Conservation (phyloP, 2,329 filamentous ascomycete species). For the Colletotrichum sansevieriae region DNA sequence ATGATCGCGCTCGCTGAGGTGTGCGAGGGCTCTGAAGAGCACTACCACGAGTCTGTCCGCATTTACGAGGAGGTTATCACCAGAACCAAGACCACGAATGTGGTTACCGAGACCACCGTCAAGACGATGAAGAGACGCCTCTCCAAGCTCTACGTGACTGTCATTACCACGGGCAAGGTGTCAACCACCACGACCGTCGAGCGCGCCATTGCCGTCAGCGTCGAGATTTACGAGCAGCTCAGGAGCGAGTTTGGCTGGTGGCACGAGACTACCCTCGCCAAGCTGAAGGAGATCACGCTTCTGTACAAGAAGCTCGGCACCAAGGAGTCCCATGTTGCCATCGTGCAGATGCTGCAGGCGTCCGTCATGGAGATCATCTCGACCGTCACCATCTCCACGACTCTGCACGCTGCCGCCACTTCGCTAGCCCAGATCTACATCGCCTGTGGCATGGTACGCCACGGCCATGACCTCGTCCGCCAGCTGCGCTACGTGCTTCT, state of each 20-base stretch:
- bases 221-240: too few relatives aligned
- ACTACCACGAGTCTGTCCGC: slow-evolving; percentile 58
- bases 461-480: slow-evolving; percentile 53
- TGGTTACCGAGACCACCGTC: slow-evolving; percentile 52
- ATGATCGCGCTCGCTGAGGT: slow-evolving; percentile 57
- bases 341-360: too few relatives aligned
- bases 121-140: slow-evolving; percentile 63
- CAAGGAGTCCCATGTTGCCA: too few relatives aligned
- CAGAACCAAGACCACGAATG: slow-evolving; percentile 50
- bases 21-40: slow-evolving; percentile 58
- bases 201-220: too few relatives aligned
- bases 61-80: slow-evolving; percentile 62
- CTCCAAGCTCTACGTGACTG: slow-evolving; percentile 37
- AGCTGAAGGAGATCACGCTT: too few relatives aligned
- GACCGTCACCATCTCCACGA: slow-evolving; percentile 47
- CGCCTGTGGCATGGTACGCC: slow-evolving; percentile 53
- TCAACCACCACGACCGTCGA: too few relatives aligned
- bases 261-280: too few relatives aligned
- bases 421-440: slow-evolving; percentile 61
- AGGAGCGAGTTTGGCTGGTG: too few relatives aligned
- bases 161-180: too few relatives aligned
- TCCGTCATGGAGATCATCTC: too few relatives aligned
- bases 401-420: slow-evolving; percentile 62
- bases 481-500: slow-evolving; percentile 65
- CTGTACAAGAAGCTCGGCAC: too few relatives aligned